phyloP scores from a whole-genome alignment of 2,329 filamentous ascomycete species.

The Bimuria novae-zelandiae region DNA sequence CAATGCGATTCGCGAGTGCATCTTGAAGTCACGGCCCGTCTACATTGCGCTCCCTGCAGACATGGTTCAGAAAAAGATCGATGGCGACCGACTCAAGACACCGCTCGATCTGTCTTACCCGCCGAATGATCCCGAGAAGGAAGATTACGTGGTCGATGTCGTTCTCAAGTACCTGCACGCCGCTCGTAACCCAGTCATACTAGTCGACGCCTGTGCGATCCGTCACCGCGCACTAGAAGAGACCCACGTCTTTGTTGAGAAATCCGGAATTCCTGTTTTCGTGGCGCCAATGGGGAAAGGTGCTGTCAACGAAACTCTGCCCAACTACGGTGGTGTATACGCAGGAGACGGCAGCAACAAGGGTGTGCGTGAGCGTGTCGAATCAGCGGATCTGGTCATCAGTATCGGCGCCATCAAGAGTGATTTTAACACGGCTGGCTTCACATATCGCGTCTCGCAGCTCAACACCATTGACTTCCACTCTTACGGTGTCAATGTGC shows the following conservation, averaged over 20 bases:
- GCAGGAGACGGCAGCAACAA: slow-evolving; percentile 75
- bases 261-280: slow-evolving; percentile 77
- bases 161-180: slow-evolving; percentile 73
- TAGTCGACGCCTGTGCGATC: slow-evolving; percentile 83
- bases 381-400: slow-evolving; percentile 72
- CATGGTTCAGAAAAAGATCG: slow-evolving; percentile 75
- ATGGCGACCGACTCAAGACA: slow-evolving; percentile 71
- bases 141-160: slow-evolving; percentile 82
- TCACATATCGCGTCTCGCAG: slow-evolving; percentile 77
- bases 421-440: slow-evolving; percentile 83
- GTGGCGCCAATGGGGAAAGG: slow-evolving; percentile 92
- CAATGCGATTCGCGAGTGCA: slow-evolving; percentile 74
- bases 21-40: slow-evolving; percentile 73
- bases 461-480: slow-evolving; percentile 83
- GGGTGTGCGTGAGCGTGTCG: slow-evolving; percentile 66
- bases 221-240: slow-evolving; percentile 75
- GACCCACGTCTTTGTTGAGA: slow-evolving; percentile 72
- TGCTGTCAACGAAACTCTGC: slow-evolving; percentile 74
- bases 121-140: slow-evolving; percentile 69
- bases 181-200: slow-evolving; percentile 75
- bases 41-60: slow-evolving; percentile 85
- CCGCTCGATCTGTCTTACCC: slow-evolving; percentile 70
- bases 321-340: slow-evolving; percentile 83
- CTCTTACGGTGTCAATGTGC: slow-evolving; percentile 71
- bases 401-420: slow-evolving; percentile 72